Base-by-base conservation (phyloP, 2,329 filamentous ascomycete genomes). In the Colletotrichum truncatum region DNA sequence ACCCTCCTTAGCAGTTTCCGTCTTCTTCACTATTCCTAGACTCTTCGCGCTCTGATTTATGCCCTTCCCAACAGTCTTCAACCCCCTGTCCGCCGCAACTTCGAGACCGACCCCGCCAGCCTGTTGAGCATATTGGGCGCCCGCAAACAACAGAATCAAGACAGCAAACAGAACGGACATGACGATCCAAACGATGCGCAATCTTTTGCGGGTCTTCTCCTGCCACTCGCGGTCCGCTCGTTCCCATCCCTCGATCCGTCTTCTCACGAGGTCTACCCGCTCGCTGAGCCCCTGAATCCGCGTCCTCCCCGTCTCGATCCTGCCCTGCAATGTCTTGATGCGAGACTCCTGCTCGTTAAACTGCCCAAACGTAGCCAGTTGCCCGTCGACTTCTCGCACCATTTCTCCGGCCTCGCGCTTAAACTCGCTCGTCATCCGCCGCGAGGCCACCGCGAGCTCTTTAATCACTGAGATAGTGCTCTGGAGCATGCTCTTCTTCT, bases 241-340 rank as follows among this genome's bases (percentile, higher is more conserved):
- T 74, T 92, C 90, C 85, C 91, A 92, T 26, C 81, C 80, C 73
- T 92, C 89, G 12, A 94, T 87, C 7, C 87, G 83, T 59, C 84
- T 78, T 52, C 87, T 84, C 11, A 93, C 90, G 12, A 82, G 78
- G 54, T 90, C 88, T 3, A 95, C 86, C 51, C 92, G 83, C 43
- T 81, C 82, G 64, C 88, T 88, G 36, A 94, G 80, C 14, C 79
- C 77, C 53, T 85, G 81, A 34, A 91, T 88, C 69, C 84, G 87
- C 49, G 85, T 79, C 46, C 89, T 86, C 9, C 89, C 89, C 3
- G 78, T 76, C 56, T 84, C 79, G 28, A 95, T 86, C 36, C 91
- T 84, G 26, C 77, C 79, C 72, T 91, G 87, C 23, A 94, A 80
- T 14, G 80, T 78, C 61, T 85, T 78, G 64, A 95, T 90, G 30